These are phyloP conservation scores for Debaryomyces tyrocola DNA, from an alignment of 805 yeast species.

Conservation along the genomic window DNA sequence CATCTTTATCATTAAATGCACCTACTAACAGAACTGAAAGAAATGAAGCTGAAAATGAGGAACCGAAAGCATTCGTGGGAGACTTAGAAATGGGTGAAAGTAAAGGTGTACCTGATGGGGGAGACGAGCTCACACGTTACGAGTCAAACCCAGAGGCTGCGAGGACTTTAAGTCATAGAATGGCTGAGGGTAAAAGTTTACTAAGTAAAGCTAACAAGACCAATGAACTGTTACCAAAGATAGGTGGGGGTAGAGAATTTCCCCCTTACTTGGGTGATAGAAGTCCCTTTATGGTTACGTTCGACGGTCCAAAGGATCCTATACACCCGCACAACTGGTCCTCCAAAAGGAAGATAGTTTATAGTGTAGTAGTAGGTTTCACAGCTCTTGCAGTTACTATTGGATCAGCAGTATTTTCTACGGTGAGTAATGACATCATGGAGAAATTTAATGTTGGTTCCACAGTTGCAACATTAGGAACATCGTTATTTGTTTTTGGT, in stretches of 20 bases:
- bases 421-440: constrained; percentile 52
- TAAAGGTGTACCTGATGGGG: constrained; percentile 7
- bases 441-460: constrained; percentile 54
- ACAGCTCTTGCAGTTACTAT: constrained; percentile 24
- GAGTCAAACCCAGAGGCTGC: constrained; percentile 17
- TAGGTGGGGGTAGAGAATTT: constrained; percentile 16
- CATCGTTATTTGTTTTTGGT: constrained; percentile 81
- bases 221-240: constrained; percentile 19
- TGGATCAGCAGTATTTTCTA: constrained; percentile 81
- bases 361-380: not conserved
- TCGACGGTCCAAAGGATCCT: constrained; percentile 8
- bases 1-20: not conserved
- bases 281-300: constrained; percentile 10
- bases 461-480: constrained; percentile 71
- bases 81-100: constrained; percentile 4
- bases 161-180: constrained; percentile 15
- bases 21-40: too few relatives aligned
- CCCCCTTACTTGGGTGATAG: constrained; percentile 13
- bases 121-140: constrained; percentile 14
- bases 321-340: constrained; percentile 4
- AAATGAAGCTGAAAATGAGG: not conserved
- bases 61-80: not conserved
- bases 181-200: constrained; percentile 20
- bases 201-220: constrained; percentile 19
- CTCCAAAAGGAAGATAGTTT: not conserved